Percentiles rank a stretch among this genome's conserved stretches.
phyloP scores from a whole-genome alignment of 148 eudicot species.

The Diospyros lotus region DNA sequence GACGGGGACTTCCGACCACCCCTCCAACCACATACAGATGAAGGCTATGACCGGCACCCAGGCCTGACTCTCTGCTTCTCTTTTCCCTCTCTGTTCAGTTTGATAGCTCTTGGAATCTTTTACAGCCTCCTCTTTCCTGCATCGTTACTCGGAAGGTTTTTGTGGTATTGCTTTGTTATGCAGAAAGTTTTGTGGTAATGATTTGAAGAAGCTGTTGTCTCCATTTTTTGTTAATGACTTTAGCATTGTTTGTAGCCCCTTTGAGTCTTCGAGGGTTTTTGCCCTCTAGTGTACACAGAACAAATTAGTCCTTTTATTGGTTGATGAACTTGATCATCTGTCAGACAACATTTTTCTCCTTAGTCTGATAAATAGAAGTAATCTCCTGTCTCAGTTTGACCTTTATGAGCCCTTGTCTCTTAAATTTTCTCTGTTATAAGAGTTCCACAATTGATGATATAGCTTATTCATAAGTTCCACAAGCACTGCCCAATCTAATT shows the following conservation, averaged over 20 bases:
- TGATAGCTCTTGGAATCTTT: not conserved
- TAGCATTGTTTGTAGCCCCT: too few species aligned
- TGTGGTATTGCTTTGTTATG: too few species aligned
- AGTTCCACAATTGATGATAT: too few species aligned
- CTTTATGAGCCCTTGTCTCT: not conserved
- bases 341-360: not conserved
- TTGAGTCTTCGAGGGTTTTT: not conserved
- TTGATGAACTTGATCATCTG: too few species aligned
- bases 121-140: not conserved
- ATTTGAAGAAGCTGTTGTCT: not conserved
- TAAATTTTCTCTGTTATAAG: too few species aligned
- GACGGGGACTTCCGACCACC: conserved; percentile 10
- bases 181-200: not conserved
- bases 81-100: not conserved
- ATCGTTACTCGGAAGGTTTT: not conserved
- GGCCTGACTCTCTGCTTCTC: conserved; percentile 29
- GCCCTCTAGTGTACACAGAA: not conserved
- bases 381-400: not conserved
- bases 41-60: conserved; percentile 69
- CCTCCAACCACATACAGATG: conserved; percentile 54
- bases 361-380: not conserved
- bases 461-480: not conserved
- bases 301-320: too few species aligned
- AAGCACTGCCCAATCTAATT: not conserved
- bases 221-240: not conserved